Evolutionary conservation across 2,329 filamentous ascomycete genomes (phyloP), one percentile per base, ranked within the genome.

Genomic region (Colletotrichum navitas): DNA sequence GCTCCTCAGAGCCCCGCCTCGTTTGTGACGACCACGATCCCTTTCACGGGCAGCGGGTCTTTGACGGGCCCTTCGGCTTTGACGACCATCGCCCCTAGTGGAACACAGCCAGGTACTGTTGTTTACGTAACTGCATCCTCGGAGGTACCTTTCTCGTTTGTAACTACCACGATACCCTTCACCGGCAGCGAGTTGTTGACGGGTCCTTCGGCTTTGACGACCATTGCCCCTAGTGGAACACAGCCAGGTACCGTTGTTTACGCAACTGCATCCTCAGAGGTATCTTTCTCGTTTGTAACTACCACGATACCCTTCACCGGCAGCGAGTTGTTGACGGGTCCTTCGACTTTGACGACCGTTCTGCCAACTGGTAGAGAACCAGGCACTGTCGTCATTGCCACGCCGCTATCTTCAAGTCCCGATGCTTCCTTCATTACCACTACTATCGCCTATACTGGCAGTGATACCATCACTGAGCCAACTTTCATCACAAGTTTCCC

Each of bases 371-470:
- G 71, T 4, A 71, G 61, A 10, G 54, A n/a, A 10, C 58, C 65
- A 24, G 71, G 67, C 1, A 74, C 73, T 4, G 36, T 73, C 2
- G 51, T 54, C 43, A 21, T 26, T 55, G 66, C 56, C n/a, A 67
- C 45, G 11, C 36, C 49, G 7, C 34, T 10, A 34, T 34, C 34
- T 34, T 34, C 34, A 36, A 16, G 21, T 32, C 10, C 34, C 34
- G 36, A 11, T 10, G 66, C 64, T 24, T 66, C 56, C 8, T 74
- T 63, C 29, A 34, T 70, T 5, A 74, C 69, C 1, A 56, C 72
- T 2, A 69, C 70, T 16, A 41, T 47, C 8, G 63, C 58, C 41
- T 52, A 52, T 10, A 63, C 61, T 5, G 61, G 67, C 18, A 7
- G 66, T 16, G 18, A 52, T 14, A 21, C 26, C 5, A 26, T 66